Evolutionary conservation across 768 basidiomycete species (phyloP).

Genomic region (Pleurotus tuber-regium): DNA sequence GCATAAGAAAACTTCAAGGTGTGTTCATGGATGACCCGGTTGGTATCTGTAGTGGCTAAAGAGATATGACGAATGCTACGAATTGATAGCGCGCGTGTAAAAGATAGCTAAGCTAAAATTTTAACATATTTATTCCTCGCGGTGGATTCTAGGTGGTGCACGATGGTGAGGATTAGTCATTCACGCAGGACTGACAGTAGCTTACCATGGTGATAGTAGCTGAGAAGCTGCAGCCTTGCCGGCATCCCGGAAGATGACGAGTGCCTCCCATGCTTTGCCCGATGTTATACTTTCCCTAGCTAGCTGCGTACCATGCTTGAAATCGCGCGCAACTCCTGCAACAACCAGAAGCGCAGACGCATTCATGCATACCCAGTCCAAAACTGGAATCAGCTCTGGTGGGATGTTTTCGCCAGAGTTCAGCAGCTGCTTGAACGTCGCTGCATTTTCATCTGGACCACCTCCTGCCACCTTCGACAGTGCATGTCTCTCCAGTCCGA

Average conservation of each 20-base stretch:
- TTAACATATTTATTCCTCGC: too few relatives aligned
- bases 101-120: too few relatives aligned
- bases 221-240: conserved; percentile 28
- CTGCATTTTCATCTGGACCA: conserved; percentile 78
- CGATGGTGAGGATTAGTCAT: too few relatives aligned
- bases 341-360: conserved; percentile 86
- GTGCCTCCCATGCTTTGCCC: conserved; percentile 57
- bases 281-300: conserved; percentile 62
- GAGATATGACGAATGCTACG: too few relatives aligned
- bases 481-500: conserved; percentile 74
- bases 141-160: too few relatives aligned
- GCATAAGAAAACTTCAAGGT: too few relatives aligned
- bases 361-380: conserved; percentile 90
- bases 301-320: conserved; percentile 65
- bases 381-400: conserved; percentile 54
- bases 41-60: too few relatives aligned
- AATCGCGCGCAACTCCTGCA: conserved; percentile 70
- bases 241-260: conserved; percentile 48
- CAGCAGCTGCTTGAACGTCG: conserved; percentile 64
- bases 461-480: conserved; percentile 70
- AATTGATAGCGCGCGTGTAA: too few relatives aligned
- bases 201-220: background rate
- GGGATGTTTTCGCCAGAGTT: conserved; percentile 56
- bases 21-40: too few relatives aligned
- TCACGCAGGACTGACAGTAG: background rate